phyloP scores from a whole-genome alignment of 768 basidiomycete species.

The Naganishia kalamii region DNA sequence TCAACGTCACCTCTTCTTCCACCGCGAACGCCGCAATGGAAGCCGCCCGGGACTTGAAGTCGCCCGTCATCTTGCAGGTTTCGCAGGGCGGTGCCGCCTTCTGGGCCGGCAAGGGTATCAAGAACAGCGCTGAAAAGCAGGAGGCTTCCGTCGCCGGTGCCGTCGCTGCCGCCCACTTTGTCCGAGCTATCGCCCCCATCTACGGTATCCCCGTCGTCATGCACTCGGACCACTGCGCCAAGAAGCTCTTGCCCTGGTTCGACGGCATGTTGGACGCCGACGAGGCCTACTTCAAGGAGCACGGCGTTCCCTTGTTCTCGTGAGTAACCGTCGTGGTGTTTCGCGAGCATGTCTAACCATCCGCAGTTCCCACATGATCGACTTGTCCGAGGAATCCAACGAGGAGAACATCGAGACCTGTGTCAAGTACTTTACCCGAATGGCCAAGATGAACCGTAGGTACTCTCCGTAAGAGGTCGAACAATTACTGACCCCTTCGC shows the following conservation, averaged over 20 bases:
- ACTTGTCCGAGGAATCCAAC: slow-evolving; percentile 73
- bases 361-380: slow-evolving; percentile 84
- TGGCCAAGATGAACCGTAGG: slow-evolving; percentile 68
- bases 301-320: slow-evolving; percentile 59
- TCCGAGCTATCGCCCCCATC: slow-evolving; percentile 74
- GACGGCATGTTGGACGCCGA: slow-evolving; percentile 97
- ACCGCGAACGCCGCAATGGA: slow-evolving; percentile 90
- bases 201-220: slow-evolving; percentile 97
- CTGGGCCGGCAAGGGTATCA: slow-evolving; percentile 92
- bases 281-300: slow-evolving; percentile 81
- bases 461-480: not conserved
- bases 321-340: slow-evolving; percentile 20
- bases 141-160: slow-evolving; percentile 93
- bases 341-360: slow-evolving; percentile 46
- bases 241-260: slow-evolving; percentile 98
- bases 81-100: slow-evolving; percentile 95
- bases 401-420: slow-evolving; percentile 92
- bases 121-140: slow-evolving; percentile 73
- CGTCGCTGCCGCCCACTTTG: slow-evolving; percentile 81
- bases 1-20: slow-evolving; percentile 97
- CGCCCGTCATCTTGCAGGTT: slow-evolving; percentile 94
- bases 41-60: slow-evolving; percentile 91
- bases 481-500: not conserved
- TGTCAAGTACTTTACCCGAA: slow-evolving; percentile 87
- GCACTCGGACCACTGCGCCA: slow-evolving; percentile 97